Evolutionary conservation across 345 rosid genomes (phyloP).

Genomic region (Lenwebbia sp.): DNA sequence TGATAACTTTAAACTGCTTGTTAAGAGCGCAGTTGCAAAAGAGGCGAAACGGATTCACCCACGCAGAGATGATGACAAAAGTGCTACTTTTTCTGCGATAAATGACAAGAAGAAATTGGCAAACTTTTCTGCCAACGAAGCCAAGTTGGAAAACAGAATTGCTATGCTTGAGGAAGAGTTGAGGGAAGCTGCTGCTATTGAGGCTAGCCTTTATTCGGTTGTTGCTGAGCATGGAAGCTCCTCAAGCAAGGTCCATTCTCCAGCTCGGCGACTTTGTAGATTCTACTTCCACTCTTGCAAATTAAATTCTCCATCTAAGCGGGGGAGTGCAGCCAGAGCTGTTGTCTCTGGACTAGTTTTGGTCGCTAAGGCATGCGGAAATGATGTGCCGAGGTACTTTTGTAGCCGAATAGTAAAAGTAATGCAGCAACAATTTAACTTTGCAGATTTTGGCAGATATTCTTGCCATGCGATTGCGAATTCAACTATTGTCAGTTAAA

Average conservation of each 20-base stretch:
- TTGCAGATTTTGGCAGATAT: not conserved
- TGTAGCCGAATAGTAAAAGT: not conserved
- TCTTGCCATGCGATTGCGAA: not conserved
- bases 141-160: constrained; percentile 32
- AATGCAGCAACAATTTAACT: not conserved
- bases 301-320: constrained; percentile 31
- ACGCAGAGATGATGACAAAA: constrained; percentile 4
- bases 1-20: constrained; percentile 11
- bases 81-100: not conserved
- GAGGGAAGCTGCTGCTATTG: constrained; percentile 82
- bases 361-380: constrained; percentile 93
- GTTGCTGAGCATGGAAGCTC: constrained; percentile 94
- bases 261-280: constrained; percentile 87
- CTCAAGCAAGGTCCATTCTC: constrained; percentile 65
- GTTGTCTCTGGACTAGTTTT: constrained; percentile 69
- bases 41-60: constrained; percentile 12
- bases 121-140: constrained; percentile 16
- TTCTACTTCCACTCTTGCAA: constrained; percentile 75
- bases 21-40: constrained; percentile 3
- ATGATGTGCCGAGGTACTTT: constrained; percentile 79
- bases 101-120: not conserved
- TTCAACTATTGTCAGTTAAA: not conserved
- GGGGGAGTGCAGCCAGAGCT: constrained; percentile 66
- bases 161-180: constrained; percentile 78
- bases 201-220: constrained; percentile 79